These are phyloP conservation scores for Oidium heveae DNA, from an alignment of 2,329 filamentous ascomycete genomes.

Conservation along the genomic window DNA sequence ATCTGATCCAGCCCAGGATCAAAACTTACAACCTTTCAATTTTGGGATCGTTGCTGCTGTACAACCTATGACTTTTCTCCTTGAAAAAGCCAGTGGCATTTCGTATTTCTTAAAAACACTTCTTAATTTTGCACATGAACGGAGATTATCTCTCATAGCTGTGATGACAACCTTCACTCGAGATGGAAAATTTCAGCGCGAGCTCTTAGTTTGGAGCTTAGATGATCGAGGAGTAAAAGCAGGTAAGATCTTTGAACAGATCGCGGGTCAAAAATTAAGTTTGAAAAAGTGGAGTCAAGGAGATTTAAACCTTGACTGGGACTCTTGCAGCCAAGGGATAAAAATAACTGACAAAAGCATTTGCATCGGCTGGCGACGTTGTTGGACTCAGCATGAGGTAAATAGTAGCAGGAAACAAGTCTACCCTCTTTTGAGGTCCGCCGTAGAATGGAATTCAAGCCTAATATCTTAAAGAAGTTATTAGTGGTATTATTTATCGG, in stretches of 20 bases:
- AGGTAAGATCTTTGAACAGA: conserved; percentile 26
- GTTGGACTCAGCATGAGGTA: conserved; percentile 41
- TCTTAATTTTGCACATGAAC: conserved; percentile 26
- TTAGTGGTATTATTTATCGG: too few relatives aligned
- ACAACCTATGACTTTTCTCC: conserved; percentile 33
- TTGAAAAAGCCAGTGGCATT: conserved; percentile 23
- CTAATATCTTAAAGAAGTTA: too few relatives aligned
- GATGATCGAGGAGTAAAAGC: conserved; percentile 23
- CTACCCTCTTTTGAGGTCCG: conserved; percentile 35
- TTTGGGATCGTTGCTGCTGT: conserved; percentile 46
- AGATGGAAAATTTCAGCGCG: conserved; percentile 31
- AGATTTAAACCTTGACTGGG: conserved; percentile 17
- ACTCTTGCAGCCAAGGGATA: background rate
- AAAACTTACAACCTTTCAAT: conserved; percentile 13
- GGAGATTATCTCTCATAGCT: conserved; percentile 32
- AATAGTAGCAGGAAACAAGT: conserved; percentile 43
- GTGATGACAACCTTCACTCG: conserved; percentile 43
- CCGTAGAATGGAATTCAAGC: background rate
- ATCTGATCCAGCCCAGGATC: conserved; percentile 12
- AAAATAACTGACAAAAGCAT: conserved; percentile 2
- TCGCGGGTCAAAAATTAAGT: conserved; percentile 23
- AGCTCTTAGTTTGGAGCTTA: conserved; percentile 42
- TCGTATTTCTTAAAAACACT: conserved; percentile 24
- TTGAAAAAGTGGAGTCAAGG: conserved; percentile 29
- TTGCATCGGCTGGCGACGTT: conserved; percentile 21